Base-by-base conservation (phyloP, 805 yeast genomes). In the Yarrowia keelungensis region DNA sequence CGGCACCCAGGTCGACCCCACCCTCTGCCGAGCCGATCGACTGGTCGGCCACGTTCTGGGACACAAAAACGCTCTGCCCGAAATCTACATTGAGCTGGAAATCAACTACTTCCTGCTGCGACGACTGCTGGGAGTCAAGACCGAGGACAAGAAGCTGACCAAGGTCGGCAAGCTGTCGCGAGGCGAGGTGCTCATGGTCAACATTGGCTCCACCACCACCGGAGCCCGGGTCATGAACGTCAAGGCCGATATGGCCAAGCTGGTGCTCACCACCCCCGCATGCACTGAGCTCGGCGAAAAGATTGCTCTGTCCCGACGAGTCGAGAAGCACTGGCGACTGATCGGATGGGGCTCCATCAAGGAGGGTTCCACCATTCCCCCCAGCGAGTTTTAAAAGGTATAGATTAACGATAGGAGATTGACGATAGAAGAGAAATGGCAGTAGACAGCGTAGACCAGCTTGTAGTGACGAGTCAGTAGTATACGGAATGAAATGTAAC, bases 291-390 rank as follows among this genome's bases (percentile, higher is more conserved):
- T 94, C 65, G 91, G 96, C 74, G 99, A 95, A 84, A 94, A 95
- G 89, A 94, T 95, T 80, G 99, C 99, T 47, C 84, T 95, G 77
- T 92, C 98, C 54, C 91, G 99, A 86, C 93, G 99, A 87, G 95
- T 95, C 76, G 99, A 95, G 79, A 94, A 94, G 87, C 99, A 95
- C 81, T 95, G 98, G 97, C 95, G 99, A 86, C 86, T 95, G 79
- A 95, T 95, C 82, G 99, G 99, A 76, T 95, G 99, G 99, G 99
- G 99, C 75, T 92, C 97, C 65, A 94, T 93, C 79, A 90, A 90
- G 82, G 92, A 91, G 82, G 97, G 97, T 81, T 89, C 73, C 67
- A 74, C 73, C 35, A 51, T 73, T 35, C 58, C 61, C 41, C 75
- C 75, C 15, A 71, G 70, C 12, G 70, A 68, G 47, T 72, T 70